Evolutionary conservation across 202 grass and related monocot genomes (phyloP), one percentile per base, ranked within the genome.

Genomic region (Zizania palustris): DNA sequence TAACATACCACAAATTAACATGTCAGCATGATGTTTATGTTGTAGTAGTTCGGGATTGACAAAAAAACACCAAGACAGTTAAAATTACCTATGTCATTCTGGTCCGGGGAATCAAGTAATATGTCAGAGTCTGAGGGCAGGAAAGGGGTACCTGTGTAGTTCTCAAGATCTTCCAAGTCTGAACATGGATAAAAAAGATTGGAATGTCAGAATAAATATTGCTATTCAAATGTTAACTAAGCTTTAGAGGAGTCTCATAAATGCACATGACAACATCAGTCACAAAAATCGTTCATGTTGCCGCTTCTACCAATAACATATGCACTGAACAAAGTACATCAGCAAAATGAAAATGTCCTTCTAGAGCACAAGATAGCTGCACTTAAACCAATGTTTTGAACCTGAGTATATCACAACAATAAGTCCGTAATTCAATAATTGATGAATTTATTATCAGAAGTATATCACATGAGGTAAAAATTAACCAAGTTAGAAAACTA

Each of bases 41-140:
- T 39, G 21, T 7, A 42, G 28, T 22, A 28, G 0, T 9, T 37
- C 4, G 28, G 6, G 12, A 45, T 37, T 2, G n/a, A 60, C 5
- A 66, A 66, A 39, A 59, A 35, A 84, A 77, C 9, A 39, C 35
- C 56, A 53, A 18, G 8, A 55, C 28, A 35, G 75, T 11, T 60
- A 59, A 45, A 44, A 7, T 73, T 97, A 97, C 94, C 94, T 86
- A 97, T 97, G 56, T 93, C 94, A 59, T 93, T 89, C n/a, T 92
- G 91, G 21, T 93, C 91, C 1, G 94, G 91, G 46, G 94, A 97
- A 90, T 93, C 94, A n/a, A 97, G 89, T 18, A 93, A 71, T 39
- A 97, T 93, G 70, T 97, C 91, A 1, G 94, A 92, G 72, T 97
- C 94, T 4, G 91, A 92, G 54, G 88, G 86, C 72, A 97, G 86